A percentile compares a stretch with the other conserved stretches of the same genome.
Evolutionary conservation across 768 basidiomycete species (phyloP).

Genomic region (Collybia sordida): DNA sequence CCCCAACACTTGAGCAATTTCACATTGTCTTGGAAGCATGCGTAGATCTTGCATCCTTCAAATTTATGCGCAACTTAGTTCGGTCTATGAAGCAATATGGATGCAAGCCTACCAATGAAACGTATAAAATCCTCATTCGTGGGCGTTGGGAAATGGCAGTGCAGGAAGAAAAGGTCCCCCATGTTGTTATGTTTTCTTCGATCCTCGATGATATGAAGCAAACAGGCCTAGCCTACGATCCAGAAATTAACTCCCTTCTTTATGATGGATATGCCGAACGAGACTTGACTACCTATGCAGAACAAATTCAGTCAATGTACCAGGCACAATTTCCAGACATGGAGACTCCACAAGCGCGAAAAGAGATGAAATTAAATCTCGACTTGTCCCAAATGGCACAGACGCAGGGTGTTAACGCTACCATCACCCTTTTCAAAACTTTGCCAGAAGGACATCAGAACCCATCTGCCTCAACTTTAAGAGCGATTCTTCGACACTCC

Average conservation of each 20-base stretch:
- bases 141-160: conserved; percentile 34
- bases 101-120: conserved; percentile 42
- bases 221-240: conserved; percentile 43
- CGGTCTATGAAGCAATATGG: conserved; percentile 36
- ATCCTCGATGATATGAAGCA: conserved; percentile 48
- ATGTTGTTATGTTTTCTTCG: conserved; percentile 31
- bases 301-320: conserved; percentile 39
- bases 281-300: conserved; percentile 33
- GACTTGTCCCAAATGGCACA: conserved; percentile 17
- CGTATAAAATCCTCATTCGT: conserved; percentile 49
- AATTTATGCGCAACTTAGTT: conserved; percentile 33
- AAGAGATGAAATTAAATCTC: conserved; percentile 11
- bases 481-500: conserved; percentile 43
- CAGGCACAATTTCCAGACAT: conserved; percentile 20
- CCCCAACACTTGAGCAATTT: conserved; percentile 53
- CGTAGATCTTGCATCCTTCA: conserved; percentile 26
- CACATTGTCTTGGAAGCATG: conserved; percentile 49
- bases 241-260: conserved; percentile 38
- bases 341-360: conserved; percentile 13
- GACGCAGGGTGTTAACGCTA: conserved; percentile 27
- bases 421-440: conserved; percentile 32
- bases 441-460: conserved; percentile 31
- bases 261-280: conserved; percentile 42
- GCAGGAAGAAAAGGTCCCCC: conserved; percentile 25
- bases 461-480: conserved; percentile 28